phyloP scores from a whole-genome alignment of 352 stramenopile genomes.

The Pythium rishiriense region DNA sequence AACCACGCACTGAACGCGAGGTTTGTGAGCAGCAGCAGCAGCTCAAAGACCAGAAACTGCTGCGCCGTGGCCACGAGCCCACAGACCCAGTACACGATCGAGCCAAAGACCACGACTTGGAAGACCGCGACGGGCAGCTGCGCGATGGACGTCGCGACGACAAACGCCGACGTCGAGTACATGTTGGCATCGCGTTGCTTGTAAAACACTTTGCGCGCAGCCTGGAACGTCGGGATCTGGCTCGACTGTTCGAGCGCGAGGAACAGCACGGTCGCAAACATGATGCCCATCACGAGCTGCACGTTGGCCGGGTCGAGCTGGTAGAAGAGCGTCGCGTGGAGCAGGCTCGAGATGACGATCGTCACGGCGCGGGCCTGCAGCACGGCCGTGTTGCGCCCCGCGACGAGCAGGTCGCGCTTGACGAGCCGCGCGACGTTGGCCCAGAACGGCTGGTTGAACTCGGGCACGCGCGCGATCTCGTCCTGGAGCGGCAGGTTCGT shows the following conservation, averaged over 20 bases:
- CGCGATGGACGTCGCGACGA: slow-evolving; percentile 53
- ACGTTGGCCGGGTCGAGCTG: slow-evolving; percentile 48
- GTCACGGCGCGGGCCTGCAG: slow-evolving; percentile 45
- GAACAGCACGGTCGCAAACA: slow-evolving; percentile 87
- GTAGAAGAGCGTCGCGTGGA: slow-evolving; percentile 58
- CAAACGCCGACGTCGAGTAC: slow-evolving; percentile 78
- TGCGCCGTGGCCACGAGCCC: slow-evolving; percentile 51
- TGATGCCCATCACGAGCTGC: slow-evolving; percentile 72
- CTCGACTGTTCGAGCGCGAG: slow-evolving; percentile 74
- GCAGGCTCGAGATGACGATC: slow-evolving; percentile 49
- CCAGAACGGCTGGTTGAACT: slow-evolving; percentile 49
- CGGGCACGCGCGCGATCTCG: slow-evolving; percentile 35
- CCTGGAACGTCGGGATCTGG: slow-evolving; percentile 82
- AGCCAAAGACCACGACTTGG: slow-evolving; percentile 84
- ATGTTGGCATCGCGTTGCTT: slow-evolving; percentile 88
- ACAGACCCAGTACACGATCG: slow-evolving; percentile 87
- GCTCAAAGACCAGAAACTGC: slow-evolving; percentile 76
- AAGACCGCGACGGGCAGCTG: slow-evolving; percentile 57
- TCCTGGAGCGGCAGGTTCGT: neutral
- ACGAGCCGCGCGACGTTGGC: slow-evolving; percentile 41
- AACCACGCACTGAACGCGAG: slow-evolving; percentile 52
- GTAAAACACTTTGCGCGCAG: slow-evolving; percentile 74
- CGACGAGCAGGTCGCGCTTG: slow-evolving; percentile 71
- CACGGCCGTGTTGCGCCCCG: slow-evolving; percentile 52
- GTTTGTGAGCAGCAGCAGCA: slow-evolving; percentile 67